Percentiles rank a stretch among this genome's conserved stretches.
Evolutionary conservation across 257 asterid species (phyloP).

Genomic region (Solanum clarkiae): DNA sequence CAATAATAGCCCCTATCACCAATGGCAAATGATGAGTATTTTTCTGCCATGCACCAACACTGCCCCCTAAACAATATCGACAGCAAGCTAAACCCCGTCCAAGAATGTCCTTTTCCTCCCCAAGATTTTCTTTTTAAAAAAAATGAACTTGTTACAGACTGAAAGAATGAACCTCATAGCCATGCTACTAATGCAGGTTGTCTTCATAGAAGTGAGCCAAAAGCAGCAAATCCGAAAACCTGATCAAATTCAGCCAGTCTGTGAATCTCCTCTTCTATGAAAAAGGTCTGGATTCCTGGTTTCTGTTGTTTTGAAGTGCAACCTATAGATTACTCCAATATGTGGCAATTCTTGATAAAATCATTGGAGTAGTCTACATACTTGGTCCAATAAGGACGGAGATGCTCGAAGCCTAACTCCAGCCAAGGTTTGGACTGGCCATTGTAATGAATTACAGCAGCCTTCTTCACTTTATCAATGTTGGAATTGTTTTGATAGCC

Average conservation of each 20-base stretch:
- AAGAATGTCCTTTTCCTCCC: constrained; percentile 28
- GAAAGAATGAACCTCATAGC: constrained; percentile 45
- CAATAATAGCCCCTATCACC: constrained; percentile 7
- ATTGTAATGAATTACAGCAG: constrained; percentile 96
- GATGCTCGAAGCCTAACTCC: constrained; percentile 95
- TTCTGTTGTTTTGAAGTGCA: neutral
- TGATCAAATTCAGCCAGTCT: constrained; percentile 13
- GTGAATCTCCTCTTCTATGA: constrained; percentile 12
- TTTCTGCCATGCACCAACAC: constrained; percentile 22
- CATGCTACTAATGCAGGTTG: constrained; percentile 20
- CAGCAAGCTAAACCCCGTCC: constrained; percentile 11
- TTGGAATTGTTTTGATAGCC: constrained; percentile 85
- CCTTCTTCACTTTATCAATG: constrained; percentile 55
- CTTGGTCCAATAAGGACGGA: constrained; percentile 96
- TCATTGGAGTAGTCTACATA: constrained; percentile 84
- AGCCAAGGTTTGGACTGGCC: constrained; percentile 98
- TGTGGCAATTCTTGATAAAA: constrained; percentile 80
- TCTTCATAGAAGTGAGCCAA: constrained; percentile 21
- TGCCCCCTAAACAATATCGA: constrained; percentile 28
- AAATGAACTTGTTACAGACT: constrained; percentile 38
- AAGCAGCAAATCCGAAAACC: constrained; percentile 10
- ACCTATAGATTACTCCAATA: constrained; percentile 50
- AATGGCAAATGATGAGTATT: neutral
- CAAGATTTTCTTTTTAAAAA: constrained; percentile 17
- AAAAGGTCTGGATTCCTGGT: neutral